These are phyloP conservation scores for Fraxinus sp. DNA, from an alignment of 305 asterid genomes.

Conservation along the genomic window DNA sequence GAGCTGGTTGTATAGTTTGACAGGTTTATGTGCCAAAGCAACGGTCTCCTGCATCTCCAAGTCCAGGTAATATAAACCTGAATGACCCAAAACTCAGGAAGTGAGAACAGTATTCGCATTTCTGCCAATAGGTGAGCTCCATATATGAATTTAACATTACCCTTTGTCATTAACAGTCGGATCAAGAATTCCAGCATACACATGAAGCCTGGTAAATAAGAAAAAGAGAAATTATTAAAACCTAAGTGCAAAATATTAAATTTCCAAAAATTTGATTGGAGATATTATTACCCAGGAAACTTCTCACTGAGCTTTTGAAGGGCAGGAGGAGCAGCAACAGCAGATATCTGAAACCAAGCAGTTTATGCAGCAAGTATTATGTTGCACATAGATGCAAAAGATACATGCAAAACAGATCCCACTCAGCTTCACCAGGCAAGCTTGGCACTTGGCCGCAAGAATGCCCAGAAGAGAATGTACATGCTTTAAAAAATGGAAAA, in stretches of 20 bases:
- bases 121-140: neutral
- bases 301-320: slow-evolving; percentile 81
- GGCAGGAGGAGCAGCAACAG: slow-evolving; percentile 99
- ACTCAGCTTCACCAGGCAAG: slow-evolving; percentile 1
- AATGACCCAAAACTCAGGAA: slow-evolving; percentile 19
- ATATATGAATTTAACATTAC: slow-evolving; percentile 35
- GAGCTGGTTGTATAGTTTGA: neutral
- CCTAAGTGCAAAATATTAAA: neutral
- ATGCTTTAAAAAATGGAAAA: neutral
- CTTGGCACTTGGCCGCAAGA: neutral
- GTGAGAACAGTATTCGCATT: neutral
- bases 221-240: slow-evolving; percentile 14
- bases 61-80: slow-evolving; percentile 93
- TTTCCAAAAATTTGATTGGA: neutral
- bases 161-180: slow-evolving; percentile 79
- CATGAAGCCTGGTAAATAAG: slow-evolving; percentile 74
- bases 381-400: neutral
- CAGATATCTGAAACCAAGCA: slow-evolving; percentile 56
- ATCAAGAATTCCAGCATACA: slow-evolving; percentile 84
- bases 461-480: neutral
- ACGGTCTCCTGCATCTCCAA: slow-evolving; percentile 98
- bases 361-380: neutral
- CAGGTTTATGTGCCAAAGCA: slow-evolving; percentile 77
- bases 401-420: neutral
- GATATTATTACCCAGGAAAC: slow-evolving; percentile 74